Conservation (phyloP, 495 filamentous ascomycete genomes). For the Tuber magnatum region DNA sequence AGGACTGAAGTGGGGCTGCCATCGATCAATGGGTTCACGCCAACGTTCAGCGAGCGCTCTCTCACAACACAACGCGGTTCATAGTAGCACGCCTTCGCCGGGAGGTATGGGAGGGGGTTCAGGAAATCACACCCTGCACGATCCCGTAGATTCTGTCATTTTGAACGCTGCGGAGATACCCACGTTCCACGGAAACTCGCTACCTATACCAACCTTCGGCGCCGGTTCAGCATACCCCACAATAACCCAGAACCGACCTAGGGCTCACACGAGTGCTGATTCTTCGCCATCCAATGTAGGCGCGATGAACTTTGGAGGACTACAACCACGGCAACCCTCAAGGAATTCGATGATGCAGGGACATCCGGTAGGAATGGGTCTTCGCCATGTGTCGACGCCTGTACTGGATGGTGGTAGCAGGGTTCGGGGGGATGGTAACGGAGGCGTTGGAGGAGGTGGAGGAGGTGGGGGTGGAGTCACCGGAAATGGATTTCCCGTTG, state of each 20-base stretch:
- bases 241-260: slow-evolving; percentile 33
- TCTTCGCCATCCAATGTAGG: slow-evolving; percentile 25
- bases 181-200: slow-evolving; percentile 37
- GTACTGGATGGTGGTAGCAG: slow-evolving; percentile 29
- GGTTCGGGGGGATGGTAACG: slow-evolving; percentile 20
- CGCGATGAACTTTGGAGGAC: slow-evolving; percentile 22
- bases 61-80: slow-evolving; percentile 33
- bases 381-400: slow-evolving; percentile 39
- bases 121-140: slow-evolving; percentile 33
- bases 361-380: slow-evolving; percentile 27
- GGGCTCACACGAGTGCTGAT: slow-evolving; percentile 38
- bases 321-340: slow-evolving; percentile 29
- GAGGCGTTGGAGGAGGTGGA: slow-evolving; percentile 12
- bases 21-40: slow-evolving; percentile 35
- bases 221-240: slow-evolving; percentile 34
- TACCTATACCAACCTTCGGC: slow-evolving; percentile 31
- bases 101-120: slow-evolving; percentile 30
- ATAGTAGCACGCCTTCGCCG: slow-evolving; percentile 31
- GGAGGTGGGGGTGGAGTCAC: slow-evolving; percentile 14
- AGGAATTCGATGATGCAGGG: slow-evolving; percentile 38
- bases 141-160: slow-evolving; percentile 23
- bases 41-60: slow-evolving; percentile 39
- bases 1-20: not conserved
- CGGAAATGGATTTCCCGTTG: slow-evolving; percentile 22
- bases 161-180: slow-evolving; percentile 36